A percentile compares a stretch with the other conserved stretches of the same genome.
These are phyloP conservation scores for Metarhizium humberi DNA, from an alignment of 2,329 filamentous ascomycete genomes.

Conservation along the genomic window DNA sequence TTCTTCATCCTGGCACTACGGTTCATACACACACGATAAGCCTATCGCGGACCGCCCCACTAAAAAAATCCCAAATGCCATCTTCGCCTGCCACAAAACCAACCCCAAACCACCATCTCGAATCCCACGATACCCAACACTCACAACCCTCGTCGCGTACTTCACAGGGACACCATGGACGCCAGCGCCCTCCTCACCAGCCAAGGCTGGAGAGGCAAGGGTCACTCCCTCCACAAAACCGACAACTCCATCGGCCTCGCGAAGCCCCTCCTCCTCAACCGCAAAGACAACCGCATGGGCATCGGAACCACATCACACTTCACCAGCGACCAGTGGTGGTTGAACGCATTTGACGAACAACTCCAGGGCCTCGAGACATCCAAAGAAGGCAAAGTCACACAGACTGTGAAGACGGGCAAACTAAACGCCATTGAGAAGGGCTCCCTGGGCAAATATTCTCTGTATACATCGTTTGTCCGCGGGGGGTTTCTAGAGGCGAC, in stretches of 20 bases:
- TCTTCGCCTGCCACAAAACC: not conserved
- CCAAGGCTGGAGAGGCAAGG: conserved; percentile 85
- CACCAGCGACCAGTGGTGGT: conserved; percentile 87
- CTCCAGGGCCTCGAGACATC: conserved; percentile 67
- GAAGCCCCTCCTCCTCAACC: conserved; percentile 72
- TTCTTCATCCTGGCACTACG: not conserved
- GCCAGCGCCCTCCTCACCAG: conserved; percentile 71
- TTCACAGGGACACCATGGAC: conserved; percentile 50
- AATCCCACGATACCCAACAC: not conserved
- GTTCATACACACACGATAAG: not conserved
- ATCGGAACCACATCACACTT: conserved; percentile 66
- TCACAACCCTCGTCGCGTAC: not conserved
- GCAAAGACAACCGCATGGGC: conserved; percentile 73
- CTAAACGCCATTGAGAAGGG: conserved; percentile 48
- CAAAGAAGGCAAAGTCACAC: conserved; percentile 43
- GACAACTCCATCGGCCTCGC: conserved; percentile 67
- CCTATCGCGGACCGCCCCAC: conserved; percentile 1
- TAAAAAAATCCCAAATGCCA: not conserved
- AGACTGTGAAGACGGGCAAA: conserved; percentile 45
- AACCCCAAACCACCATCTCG: not conserved
- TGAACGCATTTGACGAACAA: conserved; percentile 87
- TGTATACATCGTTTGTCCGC: conserved; percentile 79
- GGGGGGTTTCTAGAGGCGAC: conserved; percentile 73
- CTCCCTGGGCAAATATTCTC: conserved; percentile 45
- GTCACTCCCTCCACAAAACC: conserved; percentile 75